Base-by-base conservation (phyloP, 2,329 filamentous ascomycete species). In the Stylonectria norvegica region DNA sequence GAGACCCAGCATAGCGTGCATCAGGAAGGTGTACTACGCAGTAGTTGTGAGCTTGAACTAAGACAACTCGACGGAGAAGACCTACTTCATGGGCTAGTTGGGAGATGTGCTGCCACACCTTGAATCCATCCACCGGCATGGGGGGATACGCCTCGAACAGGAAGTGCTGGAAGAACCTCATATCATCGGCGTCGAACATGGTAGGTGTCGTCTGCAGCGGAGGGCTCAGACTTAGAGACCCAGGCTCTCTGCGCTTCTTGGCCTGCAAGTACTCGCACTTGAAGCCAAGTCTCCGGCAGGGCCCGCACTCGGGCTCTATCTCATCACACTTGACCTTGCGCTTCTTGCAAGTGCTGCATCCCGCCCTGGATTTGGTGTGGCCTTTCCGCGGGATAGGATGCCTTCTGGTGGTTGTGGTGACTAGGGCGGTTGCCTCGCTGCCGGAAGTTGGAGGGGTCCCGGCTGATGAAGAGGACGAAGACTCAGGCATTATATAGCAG, bases 161-260 rank as follows among this genome's bases (percentile, higher is more conserved):
- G 47, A 76, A 78, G 47, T 77, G 73, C 36, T 75, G 70, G 48
- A 76, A 76, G 55, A 75, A 73, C 15, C 70, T 64, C 55, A 77
- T 63, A 40, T 77, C 72, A 22, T 69, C 57, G 12, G 63, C 50
- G 22, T 61, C 62, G 44, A 72, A 75, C 17, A 52, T 50, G 3
- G 38, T 36, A 1, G 55, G 50, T 2, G 53, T 48, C 12, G 53
- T 43, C 23, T 50, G 43, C 8, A 55, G 43, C 25, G 42, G 40
- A 10, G 41, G 43, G n/a, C 43, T 41, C 32, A 53, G 28, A 4
- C 16, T 31, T 9, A 20, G 27, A 9, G 42, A 30, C n/a, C 35
- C 27, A 8, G 33, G 27, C 1, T 41, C 14, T 10, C 16, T 23
- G 17, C 2, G 28, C 8, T 35, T 42, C 10, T 47, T 14, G 25